phyloP scores from a whole-genome alignment of 352 stramenopile genomes.

The Aphanomyces cochlioides region DNA sequence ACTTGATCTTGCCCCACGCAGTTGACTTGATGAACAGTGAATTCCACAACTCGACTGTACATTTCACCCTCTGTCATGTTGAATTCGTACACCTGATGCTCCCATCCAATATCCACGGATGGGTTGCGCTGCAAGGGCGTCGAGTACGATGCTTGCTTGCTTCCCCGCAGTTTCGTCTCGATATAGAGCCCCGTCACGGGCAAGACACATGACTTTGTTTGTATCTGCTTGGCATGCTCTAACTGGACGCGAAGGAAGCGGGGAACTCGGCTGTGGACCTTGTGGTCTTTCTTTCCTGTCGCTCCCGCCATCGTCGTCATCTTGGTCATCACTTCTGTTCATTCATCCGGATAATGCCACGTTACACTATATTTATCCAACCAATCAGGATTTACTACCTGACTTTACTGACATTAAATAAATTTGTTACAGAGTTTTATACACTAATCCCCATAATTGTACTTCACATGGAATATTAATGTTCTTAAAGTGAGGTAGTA shows the following conservation, averaged over 20 bases:
- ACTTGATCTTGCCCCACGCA: neutral
- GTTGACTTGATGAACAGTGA: conserved; percentile 10
- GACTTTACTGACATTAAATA: no score
- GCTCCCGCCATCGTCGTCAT: neutral
- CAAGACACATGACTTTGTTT: neutral
- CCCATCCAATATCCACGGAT: conserved; percentile 4
- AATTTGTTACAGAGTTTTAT: no score
- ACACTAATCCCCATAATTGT: no score
- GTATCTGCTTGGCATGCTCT: neutral
- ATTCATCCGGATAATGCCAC: no score
- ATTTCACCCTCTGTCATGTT: conserved; percentile 27
- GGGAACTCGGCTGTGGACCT: conserved; percentile 7
- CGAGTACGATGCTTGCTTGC: neutral
- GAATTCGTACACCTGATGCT: conserved; percentile 26
- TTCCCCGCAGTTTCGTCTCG: conserved; percentile 27
- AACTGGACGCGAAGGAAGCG: conserved; percentile 19
- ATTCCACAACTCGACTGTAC: conserved; percentile 27
- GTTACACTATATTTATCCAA: no score
- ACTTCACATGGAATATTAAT: neutral
- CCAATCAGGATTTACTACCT: no score
- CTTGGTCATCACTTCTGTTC: no score
- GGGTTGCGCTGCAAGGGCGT: neutral
- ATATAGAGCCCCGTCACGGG: neutral
- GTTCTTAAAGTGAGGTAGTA: neutral
- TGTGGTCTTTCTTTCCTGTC: neutral